These are phyloP conservation scores for Codiaeum variegatum DNA, from an alignment of 441 rosid genomes.

Conservation along the genomic window DNA sequence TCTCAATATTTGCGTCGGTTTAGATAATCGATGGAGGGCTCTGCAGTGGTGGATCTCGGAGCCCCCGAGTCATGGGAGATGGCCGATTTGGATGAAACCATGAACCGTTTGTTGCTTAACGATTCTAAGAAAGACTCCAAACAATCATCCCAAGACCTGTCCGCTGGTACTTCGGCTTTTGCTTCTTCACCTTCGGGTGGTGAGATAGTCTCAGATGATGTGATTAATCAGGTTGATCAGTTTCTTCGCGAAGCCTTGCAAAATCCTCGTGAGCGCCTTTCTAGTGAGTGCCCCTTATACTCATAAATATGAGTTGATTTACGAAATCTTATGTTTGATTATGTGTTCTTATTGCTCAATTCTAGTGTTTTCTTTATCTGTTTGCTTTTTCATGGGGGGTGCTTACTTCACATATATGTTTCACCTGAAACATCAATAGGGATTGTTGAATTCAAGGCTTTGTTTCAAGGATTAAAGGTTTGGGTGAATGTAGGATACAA, in stretches of 20 bases:
- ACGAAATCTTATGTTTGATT: background rate
- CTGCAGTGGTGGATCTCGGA: slow-evolving; percentile 68
- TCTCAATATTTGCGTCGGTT: background rate
- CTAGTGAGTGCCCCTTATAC: slow-evolving; percentile 33
- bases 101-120: slow-evolving; percentile 44
- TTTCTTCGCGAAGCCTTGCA: slow-evolving; percentile 75
- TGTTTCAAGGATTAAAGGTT: background rate
- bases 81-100: slow-evolving; percentile 56
- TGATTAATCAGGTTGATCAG: slow-evolving; percentile 60
- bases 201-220: slow-evolving; percentile 39
- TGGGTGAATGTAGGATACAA: background rate
- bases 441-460: background rate
- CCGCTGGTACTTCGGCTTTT: slow-evolving; percentile 4
- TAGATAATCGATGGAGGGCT: slow-evolving; percentile 50
- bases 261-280: slow-evolving; percentile 79
- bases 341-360: slow-evolving; percentile 7
- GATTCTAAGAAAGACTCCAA: slow-evolving; percentile 12
- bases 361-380: background rate
- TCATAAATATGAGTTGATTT: background rate
- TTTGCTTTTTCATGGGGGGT: background rate
- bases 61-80: slow-evolving; percentile 76
- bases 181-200: slow-evolving; percentile 19
- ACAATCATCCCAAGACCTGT: slow-evolving; percentile 19
- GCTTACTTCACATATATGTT: background rate
- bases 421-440: background rate